Evolutionary conservation across 768 basidiomycete species (phyloP).

Genomic region (Hygrocybe punicea): DNA sequence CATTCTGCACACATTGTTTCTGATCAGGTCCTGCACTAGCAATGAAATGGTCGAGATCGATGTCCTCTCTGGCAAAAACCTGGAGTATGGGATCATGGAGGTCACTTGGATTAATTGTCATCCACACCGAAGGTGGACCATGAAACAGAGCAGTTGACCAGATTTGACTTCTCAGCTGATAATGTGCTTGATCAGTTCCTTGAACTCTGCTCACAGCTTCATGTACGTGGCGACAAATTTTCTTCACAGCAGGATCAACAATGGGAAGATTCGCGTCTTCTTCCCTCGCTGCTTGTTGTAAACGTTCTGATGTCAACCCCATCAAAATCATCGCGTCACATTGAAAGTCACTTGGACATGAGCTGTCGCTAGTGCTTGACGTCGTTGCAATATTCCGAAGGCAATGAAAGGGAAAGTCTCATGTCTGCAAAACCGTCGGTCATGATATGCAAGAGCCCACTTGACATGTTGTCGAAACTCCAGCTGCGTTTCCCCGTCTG

Average conservation of each 20-base stretch:
- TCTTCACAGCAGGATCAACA: constrained; percentile 26
- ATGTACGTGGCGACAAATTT: no score
- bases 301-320: constrained; percentile 25
- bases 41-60: constrained; percentile 41
- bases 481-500: constrained; percentile 5
- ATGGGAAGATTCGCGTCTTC: constrained; percentile 22
- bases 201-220: constrained; percentile 21
- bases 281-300: constrained; percentile 34
- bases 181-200: constrained; percentile 34
- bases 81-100: constrained; percentile 44
- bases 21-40: constrained; percentile 22
- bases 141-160: constrained; percentile 33
- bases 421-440: constrained; percentile 27
- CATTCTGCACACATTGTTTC: constrained; percentile 17
- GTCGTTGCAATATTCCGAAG: constrained; percentile 28
- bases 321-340: constrained; percentile 18
- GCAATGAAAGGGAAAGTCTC: constrained; percentile 26
- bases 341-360: no score
- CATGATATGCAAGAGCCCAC: constrained; percentile 26
- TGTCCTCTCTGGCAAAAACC: constrained; percentile 41
- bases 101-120: constrained; percentile 44
- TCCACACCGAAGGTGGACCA: constrained; percentile 39
- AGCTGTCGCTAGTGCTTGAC: constrained; percentile 23
- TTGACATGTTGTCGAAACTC: constrained; percentile 16
- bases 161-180: constrained; percentile 28